Percentiles rank a stretch among this genome's conserved stretches.
Evolutionary conservation across 169 alveolate species (phyloP).

Genomic region (Plasmodium malariae): DNA sequence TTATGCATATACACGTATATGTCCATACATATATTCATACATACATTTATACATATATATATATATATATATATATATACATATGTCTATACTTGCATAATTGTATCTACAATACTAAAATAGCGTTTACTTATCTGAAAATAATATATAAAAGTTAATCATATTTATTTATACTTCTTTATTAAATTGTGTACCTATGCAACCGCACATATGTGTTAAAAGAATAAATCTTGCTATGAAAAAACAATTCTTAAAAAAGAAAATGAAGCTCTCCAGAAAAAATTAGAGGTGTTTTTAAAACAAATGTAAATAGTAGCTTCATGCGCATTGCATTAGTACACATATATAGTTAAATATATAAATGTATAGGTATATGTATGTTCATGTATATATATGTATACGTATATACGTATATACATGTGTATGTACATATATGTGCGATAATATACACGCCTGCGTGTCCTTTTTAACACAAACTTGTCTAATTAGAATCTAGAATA

Average conservation of each 20-base stretch:
- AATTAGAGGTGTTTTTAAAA: constrained; percentile 28
- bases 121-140: no score
- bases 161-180: neutral
- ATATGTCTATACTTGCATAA: no score
- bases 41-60: neutral
- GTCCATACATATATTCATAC: neutral
- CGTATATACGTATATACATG: neutral
- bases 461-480: constrained; percentile 2
- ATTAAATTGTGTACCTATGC: neutral
- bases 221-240: constrained; percentile 69
- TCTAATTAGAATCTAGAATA: constrained; percentile 46
- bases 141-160: neutral
- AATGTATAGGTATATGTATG: neutral
- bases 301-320: neutral
- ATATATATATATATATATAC: no score
- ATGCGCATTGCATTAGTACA: no score
- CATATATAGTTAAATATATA: neutral
- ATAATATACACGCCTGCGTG: neutral
- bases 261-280: constrained; percentile 55
- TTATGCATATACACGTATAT: neutral
- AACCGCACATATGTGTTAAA: constrained; percentile 13
- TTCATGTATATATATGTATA: neutral
- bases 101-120: no score
- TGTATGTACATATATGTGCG: neutral
- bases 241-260: constrained; percentile 52